Base-by-base conservation (phyloP, 257 asterid genomes). In the Nicotiana benthamiana region DNA sequence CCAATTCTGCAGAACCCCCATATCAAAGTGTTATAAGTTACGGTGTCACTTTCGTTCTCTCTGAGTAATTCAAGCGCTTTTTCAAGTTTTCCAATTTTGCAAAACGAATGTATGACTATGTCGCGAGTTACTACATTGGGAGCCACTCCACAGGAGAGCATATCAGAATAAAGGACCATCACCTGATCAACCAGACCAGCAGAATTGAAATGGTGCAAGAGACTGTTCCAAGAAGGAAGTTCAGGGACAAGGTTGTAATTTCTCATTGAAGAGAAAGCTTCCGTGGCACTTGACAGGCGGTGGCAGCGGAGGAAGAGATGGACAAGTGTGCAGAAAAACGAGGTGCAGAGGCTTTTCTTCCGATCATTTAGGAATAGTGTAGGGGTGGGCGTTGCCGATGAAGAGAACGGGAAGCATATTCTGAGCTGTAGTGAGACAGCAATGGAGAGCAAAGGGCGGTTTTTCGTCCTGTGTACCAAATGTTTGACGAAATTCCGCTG, bases 1-100 rank as follows among this genome's bases (percentile, higher is more conserved):
- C 96, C 95, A 48, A 79, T 83, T 82, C 84, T 87, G 82, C 97
- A 95, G 28, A 92, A 88, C 5, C 97, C 96, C 99, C 99, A 92
- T 79, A 95, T 92, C 17, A 93, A 87, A 82, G 97, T 95, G 86
- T 95, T 95, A 82, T 93, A 93, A 86, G 91, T 89, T 79, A 92
- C 91, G 28, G 9, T 83, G 84, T 93, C 91, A 79, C 92, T 90
- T 86, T 79, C 77, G 79, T 87, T 87, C 22, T 89, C 85, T 65
- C 94, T 85, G 28, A 93, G 82, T 82, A 92, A 84, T 26, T 82
- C 85, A 46, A 93, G 84, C 0, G 94, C 97, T 80, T 80, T 54
- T 63, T 75, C 80, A 61, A 90, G 78, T 32, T 88, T 87, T 13
- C 97, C 97, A 77, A 86, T 79, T 90, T 91, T 93, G 83, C 91